Base-by-base conservation (phyloP, 768 basidiomycete species). In the Rhodotorula babjevae region DNA sequence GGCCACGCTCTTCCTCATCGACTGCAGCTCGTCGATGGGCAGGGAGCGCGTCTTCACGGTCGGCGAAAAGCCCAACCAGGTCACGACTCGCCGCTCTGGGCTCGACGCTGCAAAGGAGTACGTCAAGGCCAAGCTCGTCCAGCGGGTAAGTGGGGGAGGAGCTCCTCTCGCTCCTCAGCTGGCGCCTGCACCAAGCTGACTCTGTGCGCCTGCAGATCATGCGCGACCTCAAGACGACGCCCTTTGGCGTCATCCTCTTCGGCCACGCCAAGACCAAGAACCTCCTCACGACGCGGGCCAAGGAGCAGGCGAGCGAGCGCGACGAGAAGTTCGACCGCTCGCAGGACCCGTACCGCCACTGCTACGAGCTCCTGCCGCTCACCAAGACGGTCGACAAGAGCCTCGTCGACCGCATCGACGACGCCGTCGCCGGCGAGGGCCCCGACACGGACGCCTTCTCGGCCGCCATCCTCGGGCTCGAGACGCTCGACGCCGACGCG, bases 171-270 rank as follows among this genome's bases (percentile, higher is more conserved):
- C 11, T 27, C 6, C 40, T 25, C 1, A 18, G 23, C 2, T 19
- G 31, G 21, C n/a, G 25, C n/a, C 29, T n/a, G 18, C 53, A 29
- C 10, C n/a, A 1, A 36, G 3, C 2, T 27, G 31, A 14, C 12
- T 7, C 14, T 18, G 40, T 53, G 31, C 11, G 2, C 14, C n/a
- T 31, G 5, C 68, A 98, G 94, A 93, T 97, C 75, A 93, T 88
- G 79, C 87, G 90, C 75, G 90, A 89, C 23, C 85, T 94, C 55
- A 96, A 95, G 83, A 97, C 94, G 18, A 94, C 95, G 79, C 88
- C 92, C 79, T 92, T 92, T 79, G 91, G 92, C n/a, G 86, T 97
- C 42, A 85, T 96, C 60, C 81, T 89, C 6, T 93, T 92, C 78
- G 94, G 92, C n/a, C 87, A 89, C 64, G 15, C 27, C 3, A 77